Conservation (phyloP, 495 filamentous ascomycete genomes). For the Gamarada debralockiae region DNA sequence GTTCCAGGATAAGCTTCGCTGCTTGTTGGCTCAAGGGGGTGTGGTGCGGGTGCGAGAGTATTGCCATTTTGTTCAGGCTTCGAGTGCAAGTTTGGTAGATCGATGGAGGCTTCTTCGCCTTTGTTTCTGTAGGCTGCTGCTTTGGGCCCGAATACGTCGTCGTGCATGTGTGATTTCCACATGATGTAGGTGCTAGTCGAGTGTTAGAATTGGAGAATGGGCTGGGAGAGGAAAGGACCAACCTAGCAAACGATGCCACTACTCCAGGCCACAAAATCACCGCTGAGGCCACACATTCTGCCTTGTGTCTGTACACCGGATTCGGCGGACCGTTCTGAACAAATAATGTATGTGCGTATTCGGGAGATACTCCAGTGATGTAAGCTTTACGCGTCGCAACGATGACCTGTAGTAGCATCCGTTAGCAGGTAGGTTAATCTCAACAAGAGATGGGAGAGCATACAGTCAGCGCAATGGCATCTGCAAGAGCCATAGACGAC, state of each 20-base stretch:
- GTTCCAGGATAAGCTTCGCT: too few species aligned
- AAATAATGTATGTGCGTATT: constrained; percentile 22
- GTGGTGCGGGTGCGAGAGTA: too few species aligned
- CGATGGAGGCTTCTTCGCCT: constrained; percentile 11
- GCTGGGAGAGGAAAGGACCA: constrained; percentile 27
- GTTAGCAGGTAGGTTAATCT: not conserved
- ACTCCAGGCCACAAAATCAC: constrained; percentile 13
- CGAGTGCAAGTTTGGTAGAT: not conserved
- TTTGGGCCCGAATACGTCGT: constrained; percentile 27
- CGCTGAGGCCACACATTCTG: constrained; percentile 20
- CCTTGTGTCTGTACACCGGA: constrained; percentile 22
- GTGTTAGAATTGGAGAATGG: constrained; percentile 20
- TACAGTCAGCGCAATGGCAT: constrained; percentile 39
- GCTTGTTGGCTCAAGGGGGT: too few species aligned
- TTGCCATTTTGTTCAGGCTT: not conserved
- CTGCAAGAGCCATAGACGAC: constrained; percentile 35
- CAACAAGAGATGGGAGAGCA: not conserved
- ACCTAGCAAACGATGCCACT: constrained; percentile 30
- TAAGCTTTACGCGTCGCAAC: constrained; percentile 32
- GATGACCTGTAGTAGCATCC: constrained; percentile 28
- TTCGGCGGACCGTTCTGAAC: constrained; percentile 28
- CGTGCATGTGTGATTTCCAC: constrained; percentile 27
- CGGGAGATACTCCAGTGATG: constrained; percentile 32
- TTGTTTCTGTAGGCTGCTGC: constrained; percentile 9
- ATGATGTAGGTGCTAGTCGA: constrained; percentile 26